Base-by-base conservation (phyloP, 192 early-diverging fungal species). In the Coemansia sp. region DNA sequence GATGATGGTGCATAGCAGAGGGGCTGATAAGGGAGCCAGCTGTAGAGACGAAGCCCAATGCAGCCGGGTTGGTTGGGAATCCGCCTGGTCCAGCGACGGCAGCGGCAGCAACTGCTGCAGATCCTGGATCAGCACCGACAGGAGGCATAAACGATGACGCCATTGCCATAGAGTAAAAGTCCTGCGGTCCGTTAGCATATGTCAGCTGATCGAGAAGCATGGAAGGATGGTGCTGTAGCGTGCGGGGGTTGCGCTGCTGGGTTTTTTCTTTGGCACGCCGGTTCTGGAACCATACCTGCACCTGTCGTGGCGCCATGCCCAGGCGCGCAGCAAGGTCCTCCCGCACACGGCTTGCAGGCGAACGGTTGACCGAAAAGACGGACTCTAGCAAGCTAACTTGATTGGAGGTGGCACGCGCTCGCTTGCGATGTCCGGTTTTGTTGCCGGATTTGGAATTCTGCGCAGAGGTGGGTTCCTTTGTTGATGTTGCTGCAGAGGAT, bases 221-320 rank as follows among this genome's bases (percentile, higher is more conserved):
- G 2, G 63, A 31, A 7, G 60, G 45, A 41, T 63, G 70, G 37
- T 65, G 62, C 61, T 74, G 77, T 31, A 71, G 36, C 5, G 34
- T 52, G 19, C 77, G 77, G 6, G 77, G 68, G 42, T 61, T 72
- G 14, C 74, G 62, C 54, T 81, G 79, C 62, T 75, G 72, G 36
- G 70, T 76, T 61, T 89, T 89, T 41, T 82, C 86, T 62, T 93
- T 93, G n/a, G 90, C 91, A 27, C 91, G 84, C n/a, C 89, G 75
- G 72, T 93, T 93, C 68, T 93, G 91, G 66, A 93, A 93, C 91
- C 91, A 93, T 40, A 91, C 88, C 61, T 91, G 90, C 22, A 93
- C 88, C 23, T 87, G 83, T 19, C 88, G 82, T 13, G 87, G 85
- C 10, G 85, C 84, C 91, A 93, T 93, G 23, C 79, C 75, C 15